phyloP scores from a whole-genome alignment of 768 basidiomycete species.

The Rhizopogon rudus region DNA sequence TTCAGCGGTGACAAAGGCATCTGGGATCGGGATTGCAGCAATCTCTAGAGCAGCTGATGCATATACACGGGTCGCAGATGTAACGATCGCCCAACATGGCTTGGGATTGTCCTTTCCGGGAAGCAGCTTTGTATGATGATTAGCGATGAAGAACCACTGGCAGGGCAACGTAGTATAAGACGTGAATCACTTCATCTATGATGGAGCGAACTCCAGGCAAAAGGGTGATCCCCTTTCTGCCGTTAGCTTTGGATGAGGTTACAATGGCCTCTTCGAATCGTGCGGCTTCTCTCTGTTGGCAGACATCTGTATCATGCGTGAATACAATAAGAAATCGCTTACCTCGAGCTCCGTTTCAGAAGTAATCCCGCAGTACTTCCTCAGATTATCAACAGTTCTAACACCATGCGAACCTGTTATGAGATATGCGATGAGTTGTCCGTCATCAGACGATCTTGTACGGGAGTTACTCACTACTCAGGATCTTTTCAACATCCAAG shows the following conservation, averaged over 20 bases:
- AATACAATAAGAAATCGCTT: slow-evolving; percentile 2
- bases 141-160: slow-evolving; percentile 31
- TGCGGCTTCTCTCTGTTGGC: slow-evolving; percentile 54
- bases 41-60: slow-evolving; percentile 65
- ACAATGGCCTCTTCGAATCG: slow-evolving; percentile 82
- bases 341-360: slow-evolving; percentile 72
- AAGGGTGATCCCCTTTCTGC: slow-evolving; percentile 57
- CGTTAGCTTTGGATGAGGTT: slow-evolving; percentile 47
- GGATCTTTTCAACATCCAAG: slow-evolving; percentile 55
- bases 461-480: slow-evolving; percentile 47
- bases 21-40: slow-evolving; percentile 63
- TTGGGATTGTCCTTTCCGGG: slow-evolving; percentile 35
- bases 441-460: neutral
- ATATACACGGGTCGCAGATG: slow-evolving; percentile 76
- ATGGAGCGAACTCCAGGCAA: slow-evolving; percentile 68
- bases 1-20: slow-evolving; percentile 78
- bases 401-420: slow-evolving; percentile 71
- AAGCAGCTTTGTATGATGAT: slow-evolving; percentile 17
- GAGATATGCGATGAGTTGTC: neutral
- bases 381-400: slow-evolving; percentile 78
- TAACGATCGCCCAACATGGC: slow-evolving; percentile 84
- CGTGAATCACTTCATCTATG: slow-evolving; percentile 45
- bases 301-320: slow-evolving; percentile 2
- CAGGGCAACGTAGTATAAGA: neutral
- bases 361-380: slow-evolving; percentile 61